Conservation (phyloP, 495 filamentous ascomycete genomes). For the Xylaria flabelliformis region DNA sequence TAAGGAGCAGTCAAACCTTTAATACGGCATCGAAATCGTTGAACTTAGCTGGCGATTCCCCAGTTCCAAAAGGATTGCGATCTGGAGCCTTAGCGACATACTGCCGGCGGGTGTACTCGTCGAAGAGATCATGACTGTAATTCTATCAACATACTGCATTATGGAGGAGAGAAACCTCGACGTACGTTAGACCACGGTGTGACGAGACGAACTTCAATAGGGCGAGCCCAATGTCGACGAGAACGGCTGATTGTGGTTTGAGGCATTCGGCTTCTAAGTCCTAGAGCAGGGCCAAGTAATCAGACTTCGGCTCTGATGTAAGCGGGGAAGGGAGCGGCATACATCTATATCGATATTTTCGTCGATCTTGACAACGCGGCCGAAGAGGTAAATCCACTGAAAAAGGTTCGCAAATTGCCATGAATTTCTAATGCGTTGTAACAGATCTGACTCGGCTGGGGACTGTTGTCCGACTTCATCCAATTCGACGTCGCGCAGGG, state of each 20-base stretch:
- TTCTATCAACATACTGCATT: conserved; percentile 28
- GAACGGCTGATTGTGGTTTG: conserved; percentile 73
- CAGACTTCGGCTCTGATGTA: conserved; percentile 28
- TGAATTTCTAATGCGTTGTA: conserved; percentile 78
- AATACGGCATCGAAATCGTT: conserved; percentile 80
- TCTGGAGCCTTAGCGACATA: conserved; percentile 81
- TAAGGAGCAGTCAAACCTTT: conserved; percentile 56
- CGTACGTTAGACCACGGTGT: conserved; percentile 88
- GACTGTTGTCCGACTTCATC: conserved; percentile 49
- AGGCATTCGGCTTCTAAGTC: conserved; percentile 89
- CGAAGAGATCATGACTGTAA: conserved; percentile 80
- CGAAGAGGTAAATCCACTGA: conserved; percentile 92
- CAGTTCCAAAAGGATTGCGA: conserved; percentile 85
- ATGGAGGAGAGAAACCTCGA: conserved; percentile 29
- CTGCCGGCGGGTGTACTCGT: conserved; percentile 92
- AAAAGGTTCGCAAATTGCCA: conserved; percentile 96
- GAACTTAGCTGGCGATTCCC: conserved; percentile 75
- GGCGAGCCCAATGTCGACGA: conserved; percentile 84
- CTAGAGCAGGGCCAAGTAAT: conserved; percentile 52
- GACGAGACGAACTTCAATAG: conserved; percentile 93
- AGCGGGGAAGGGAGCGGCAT: conserved; percentile 38
- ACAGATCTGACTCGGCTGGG: conserved; percentile 58
- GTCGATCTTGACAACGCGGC: conserved; percentile 84
- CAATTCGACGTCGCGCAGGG: conserved; percentile 67
- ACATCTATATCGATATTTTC: conserved; percentile 87